These are phyloP conservation scores for Cardamine resedifolia DNA, from an alignment of 345 rosid genomes.

Conservation along the genomic window DNA sequence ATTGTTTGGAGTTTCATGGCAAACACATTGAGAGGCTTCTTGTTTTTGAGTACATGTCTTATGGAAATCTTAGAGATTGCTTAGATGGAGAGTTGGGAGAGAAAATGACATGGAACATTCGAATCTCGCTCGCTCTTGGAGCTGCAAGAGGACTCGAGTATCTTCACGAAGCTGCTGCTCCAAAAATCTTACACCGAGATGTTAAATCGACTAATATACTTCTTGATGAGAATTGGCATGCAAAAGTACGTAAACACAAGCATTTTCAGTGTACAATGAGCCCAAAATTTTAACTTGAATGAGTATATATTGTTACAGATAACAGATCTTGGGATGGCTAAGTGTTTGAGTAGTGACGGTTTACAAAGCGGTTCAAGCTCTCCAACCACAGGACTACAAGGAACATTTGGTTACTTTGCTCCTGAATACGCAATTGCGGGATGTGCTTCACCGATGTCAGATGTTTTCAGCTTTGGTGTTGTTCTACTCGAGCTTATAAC, in stretches of 20 bases:
- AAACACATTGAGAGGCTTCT: constrained; percentile 80
- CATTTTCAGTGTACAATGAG: neutral
- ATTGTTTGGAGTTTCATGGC: constrained; percentile 78
- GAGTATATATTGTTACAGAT: constrained; percentile 51
- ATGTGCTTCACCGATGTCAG: constrained; percentile 91
- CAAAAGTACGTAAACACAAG: constrained; percentile 61
- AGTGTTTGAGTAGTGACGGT: constrained; percentile 77
- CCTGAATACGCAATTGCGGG: constrained; percentile 97
- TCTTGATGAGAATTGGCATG: constrained; percentile 77
- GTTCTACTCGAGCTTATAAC: constrained; percentile 94
- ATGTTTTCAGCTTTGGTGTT: constrained; percentile 97
- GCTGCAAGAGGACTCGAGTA: constrained; percentile 98
- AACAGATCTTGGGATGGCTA: constrained; percentile 99
- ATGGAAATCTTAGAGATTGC: constrained; percentile 83
- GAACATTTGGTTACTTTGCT: constrained; percentile 96
- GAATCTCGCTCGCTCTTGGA: constrained; percentile 85
- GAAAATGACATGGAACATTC: constrained; percentile 75
- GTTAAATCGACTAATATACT: constrained; percentile 96
- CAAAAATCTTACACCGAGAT: constrained; percentile 94
- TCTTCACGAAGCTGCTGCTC: constrained; percentile 99
- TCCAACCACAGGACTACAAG: constrained; percentile 84
- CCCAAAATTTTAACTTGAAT: neutral
- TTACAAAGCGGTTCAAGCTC: constrained; percentile 80
- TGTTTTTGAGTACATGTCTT: constrained; percentile 80
- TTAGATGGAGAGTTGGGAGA: constrained; percentile 65